Percentiles rank a stretch among this genome's conserved stretches.
These are phyloP conservation scores for Aphanomyces astaci DNA, from an alignment of 352 stramenopile genomes.

Conservation along the genomic window DNA sequence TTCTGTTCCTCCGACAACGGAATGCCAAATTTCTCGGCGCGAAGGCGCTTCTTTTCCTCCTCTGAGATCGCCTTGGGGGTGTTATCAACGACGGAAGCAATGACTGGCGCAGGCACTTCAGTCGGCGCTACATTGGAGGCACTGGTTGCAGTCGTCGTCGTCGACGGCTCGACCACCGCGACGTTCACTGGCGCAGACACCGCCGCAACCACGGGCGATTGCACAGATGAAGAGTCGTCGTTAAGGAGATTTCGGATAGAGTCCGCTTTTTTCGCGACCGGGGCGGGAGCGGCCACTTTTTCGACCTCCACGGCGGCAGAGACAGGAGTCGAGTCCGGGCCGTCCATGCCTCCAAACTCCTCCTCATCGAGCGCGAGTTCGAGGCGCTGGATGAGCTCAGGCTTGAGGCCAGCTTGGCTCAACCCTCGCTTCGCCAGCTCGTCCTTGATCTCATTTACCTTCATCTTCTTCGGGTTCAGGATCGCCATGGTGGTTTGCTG, in stretches of 20 bases:
- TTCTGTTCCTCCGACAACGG: constrained; percentile 64
- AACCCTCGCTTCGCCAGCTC: constrained; percentile 72
- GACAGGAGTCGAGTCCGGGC: not conserved
- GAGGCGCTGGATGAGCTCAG: constrained; percentile 83
- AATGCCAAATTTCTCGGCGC: constrained; percentile 75
- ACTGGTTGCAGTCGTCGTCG: not conserved
- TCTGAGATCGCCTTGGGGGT: constrained; percentile 40
- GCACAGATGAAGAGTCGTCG: constrained; percentile 19
- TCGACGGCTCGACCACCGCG: constrained; percentile 6
- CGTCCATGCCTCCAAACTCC: constrained; percentile 47
- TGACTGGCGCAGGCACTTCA: constrained; percentile 13
- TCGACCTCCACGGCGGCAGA: constrained; percentile 63
- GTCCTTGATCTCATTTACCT: constrained; percentile 81
- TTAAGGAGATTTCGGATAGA: constrained; percentile 2
- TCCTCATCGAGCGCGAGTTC: constrained; percentile 83
- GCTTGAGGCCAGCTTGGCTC: constrained; percentile 82
- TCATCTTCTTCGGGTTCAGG: constrained; percentile 88
- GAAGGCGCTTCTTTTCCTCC: constrained; percentile 67
- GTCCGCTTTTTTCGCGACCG: not conserved
- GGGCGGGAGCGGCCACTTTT: constrained; percentile 37
- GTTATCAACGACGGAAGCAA: constrained; percentile 16
- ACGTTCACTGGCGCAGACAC: constrained; percentile 18
- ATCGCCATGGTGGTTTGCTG: constrained; percentile 5
- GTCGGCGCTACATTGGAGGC: constrained; percentile 13
- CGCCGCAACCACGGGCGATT: constrained; percentile 26